Evolutionary conservation across 495 filamentous ascomycete genomes (phyloP).

Genomic region (Pseudoneurospora amorphoporcata): DNA sequence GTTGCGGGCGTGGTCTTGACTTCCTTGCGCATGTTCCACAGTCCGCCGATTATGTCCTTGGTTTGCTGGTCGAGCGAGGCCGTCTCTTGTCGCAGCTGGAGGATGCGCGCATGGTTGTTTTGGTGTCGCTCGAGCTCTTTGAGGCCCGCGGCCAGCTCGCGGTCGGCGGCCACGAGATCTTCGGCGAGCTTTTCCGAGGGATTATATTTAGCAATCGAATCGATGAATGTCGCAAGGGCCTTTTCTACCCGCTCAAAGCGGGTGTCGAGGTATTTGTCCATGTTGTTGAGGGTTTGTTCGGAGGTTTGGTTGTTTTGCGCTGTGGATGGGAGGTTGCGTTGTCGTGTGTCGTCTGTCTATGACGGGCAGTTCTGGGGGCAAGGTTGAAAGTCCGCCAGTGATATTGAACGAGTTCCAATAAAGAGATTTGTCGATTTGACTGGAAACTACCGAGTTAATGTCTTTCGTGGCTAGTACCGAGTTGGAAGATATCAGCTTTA

Average conservation of each 20-base stretch:
- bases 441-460: no score
- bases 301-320: not conserved
- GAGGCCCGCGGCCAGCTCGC: conserved; percentile 48
- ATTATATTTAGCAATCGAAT: conserved; percentile 70
- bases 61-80: conserved; percentile 50
- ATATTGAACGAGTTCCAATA: not conserved
- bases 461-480: no score
- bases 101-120: conserved; percentile 52
- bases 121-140: conserved; percentile 60
- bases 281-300: conserved; percentile 10
- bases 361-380: not conserved
- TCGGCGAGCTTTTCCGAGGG: conserved; percentile 52
- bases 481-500: no score
- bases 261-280: conserved; percentile 49
- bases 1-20: conserved; percentile 49
- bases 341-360: not conserved
- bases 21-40: conserved; percentile 58
- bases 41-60: conserved; percentile 44
- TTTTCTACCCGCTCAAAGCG: conserved; percentile 61
- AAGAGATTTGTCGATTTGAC: not conserved
- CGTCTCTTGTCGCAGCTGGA: conserved; percentile 49
- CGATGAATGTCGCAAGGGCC: conserved; percentile 54
- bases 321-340: not conserved
- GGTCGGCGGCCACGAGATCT: conserved; percentile 58
- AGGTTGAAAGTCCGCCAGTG: not conserved